Base-by-base conservation (phyloP, 106 monocot species). In the Allium cepa region DNA sequence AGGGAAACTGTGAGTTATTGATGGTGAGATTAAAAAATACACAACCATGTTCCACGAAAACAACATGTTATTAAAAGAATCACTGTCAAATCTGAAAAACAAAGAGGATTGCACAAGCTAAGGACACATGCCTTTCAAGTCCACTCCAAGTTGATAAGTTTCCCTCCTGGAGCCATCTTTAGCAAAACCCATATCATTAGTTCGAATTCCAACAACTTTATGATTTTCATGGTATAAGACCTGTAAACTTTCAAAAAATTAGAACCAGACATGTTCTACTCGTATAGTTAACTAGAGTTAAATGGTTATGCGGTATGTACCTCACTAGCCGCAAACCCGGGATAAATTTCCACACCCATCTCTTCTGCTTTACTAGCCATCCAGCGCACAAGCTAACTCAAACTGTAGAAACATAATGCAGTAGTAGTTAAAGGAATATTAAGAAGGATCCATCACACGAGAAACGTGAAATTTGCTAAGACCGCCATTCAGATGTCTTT, bases 301-400 rank as follows among this genome's bases (percentile, higher is more conserved):
- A 49, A 17, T 7, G 12, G 47, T 11, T 11, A 14, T 3, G 48
- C 22, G 5, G 36, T 49, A 69, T 47, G 11, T 84, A 99, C 99
- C 99, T 99, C 92, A 73, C 87, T 83, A 69, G 99, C 99, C 77
- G 99, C 73, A 85, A 99, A 99, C 79, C 99, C 99, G 51, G 99
- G 90, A 87, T 93, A 99, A 67, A 99, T 85, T 85, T 99, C 99
- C 69, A 99, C 93, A 59, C 93, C 99, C 70, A 93, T 66, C 47
- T 93, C 92, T 81, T 93, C 99, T 72, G 99, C 93, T 81, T 90
- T 93, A 11, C 67, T 67, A 79, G 90, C 84, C 93, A 99, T 85
- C 99, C 99, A 99, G 47, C 99, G 86, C 17, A 85, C 99, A 57
- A 93, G 52, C 76, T 93, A 85, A 68, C 93, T 99, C 73, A 99